phyloP scores from a whole-genome alignment of 768 basidiomycete species.

The Lactarius hengduanensis region DNA sequence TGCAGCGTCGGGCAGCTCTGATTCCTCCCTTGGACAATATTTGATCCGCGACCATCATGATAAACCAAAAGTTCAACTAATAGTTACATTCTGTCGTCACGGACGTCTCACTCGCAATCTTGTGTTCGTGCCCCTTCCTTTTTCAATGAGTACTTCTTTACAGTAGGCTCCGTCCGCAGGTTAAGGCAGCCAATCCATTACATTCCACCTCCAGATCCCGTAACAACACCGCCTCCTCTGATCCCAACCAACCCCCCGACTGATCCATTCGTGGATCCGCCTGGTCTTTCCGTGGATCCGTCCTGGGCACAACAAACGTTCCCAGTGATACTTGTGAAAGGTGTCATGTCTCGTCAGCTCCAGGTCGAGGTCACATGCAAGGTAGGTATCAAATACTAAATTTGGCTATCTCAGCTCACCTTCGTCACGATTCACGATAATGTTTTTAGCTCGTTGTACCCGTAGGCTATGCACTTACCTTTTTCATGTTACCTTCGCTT shows the following conservation, averaged over 20 bases:
- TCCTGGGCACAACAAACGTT: slow-evolving; percentile 15
- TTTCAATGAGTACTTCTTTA: slow-evolving; percentile 1
- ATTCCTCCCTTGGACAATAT: not conserved
- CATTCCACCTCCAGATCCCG: not conserved
- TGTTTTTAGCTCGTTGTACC: slow-evolving; percentile 13
- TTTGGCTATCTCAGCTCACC: not conserved
- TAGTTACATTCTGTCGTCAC: slow-evolving; percentile 15
- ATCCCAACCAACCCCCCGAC: not conserved
- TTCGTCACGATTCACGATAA: not conserved
- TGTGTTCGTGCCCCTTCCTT: slow-evolving; percentile 12
- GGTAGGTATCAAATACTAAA: not conserved
- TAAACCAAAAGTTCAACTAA: slow-evolving; percentile 5
- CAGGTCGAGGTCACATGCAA: slow-evolving; percentile 23
- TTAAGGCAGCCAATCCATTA: slow-evolving; percentile 3
- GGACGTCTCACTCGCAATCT: slow-evolving; percentile 13
- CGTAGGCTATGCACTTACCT: not conserved
- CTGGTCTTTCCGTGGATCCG: not conserved
- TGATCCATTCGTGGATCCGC: not conserved
- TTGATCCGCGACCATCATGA: not conserved
- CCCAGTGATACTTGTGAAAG: slow-evolving; percentile 14
- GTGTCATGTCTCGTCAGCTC: slow-evolving; percentile 7
- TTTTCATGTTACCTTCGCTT: not conserved
- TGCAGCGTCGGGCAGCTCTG: not conserved
- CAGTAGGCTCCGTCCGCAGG: not conserved
- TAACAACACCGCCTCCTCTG: not conserved